Evolutionary conservation across 495 filamentous ascomycete species (phyloP), one percentile per base, ranked within the genome.

Genomic region (Penicillium ochrochloron): DNA sequence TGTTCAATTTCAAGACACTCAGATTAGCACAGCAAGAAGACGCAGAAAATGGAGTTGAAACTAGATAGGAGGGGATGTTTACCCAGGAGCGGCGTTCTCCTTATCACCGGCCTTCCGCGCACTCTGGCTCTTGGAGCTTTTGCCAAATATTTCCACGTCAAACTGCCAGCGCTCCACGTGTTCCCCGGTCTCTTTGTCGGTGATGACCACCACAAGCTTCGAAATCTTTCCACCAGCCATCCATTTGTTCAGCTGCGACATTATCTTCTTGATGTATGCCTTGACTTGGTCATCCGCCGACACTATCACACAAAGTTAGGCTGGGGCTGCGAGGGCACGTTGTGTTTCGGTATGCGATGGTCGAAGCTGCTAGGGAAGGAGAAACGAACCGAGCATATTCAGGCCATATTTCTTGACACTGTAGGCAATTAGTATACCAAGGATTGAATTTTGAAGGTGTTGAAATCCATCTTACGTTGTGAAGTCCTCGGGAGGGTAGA

Each of bases 321-420:
- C 15, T 29, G 31, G 27, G 37, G 37, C 29, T 25, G 44, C n/a
- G 27, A n/a, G 4, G 35, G 48, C 57, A 44, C 19, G 34, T 9
- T 29, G 57, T 41, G n/a, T 39, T 5, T 5, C 31, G n/a, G 2
- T 37, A 23, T 11, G 7, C 34, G 8, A 2, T 63, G 2, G 0
- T 62, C n/a, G 19, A 14, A 3, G 4, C 19, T 23, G 21, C 14
- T 50, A 35, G 21, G 41, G 31, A 37, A 17, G 15, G 21, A 14
- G 12, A 41, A 35, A 76, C 82, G 62, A 78, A 90, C 88, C 86
- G 42, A 97, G 91, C 93, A 99, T 98, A 71, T 96, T 98, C 67
- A 99, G 88, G 70, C 96, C 96, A 88, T 99, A 99, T 83, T 99
- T 99, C 79, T 98, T 98, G 69, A 99, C 93, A 25, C 89, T 90